These are phyloP conservation scores for Aegle marmelos DNA, from an alignment of 345 rosid species.

Conservation along the genomic window DNA sequence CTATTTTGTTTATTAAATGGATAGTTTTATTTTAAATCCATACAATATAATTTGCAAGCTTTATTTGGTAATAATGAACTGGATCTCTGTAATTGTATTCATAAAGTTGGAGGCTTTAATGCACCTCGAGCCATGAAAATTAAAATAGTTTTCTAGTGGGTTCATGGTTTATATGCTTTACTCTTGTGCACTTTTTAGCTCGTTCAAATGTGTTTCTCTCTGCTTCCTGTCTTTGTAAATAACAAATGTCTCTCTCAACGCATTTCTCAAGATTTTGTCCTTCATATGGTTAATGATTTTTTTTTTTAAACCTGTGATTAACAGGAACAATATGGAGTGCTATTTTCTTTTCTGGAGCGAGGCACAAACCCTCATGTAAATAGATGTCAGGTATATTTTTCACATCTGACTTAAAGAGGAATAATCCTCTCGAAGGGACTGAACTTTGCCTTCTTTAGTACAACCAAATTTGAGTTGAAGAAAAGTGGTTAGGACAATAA, in stretches of 20 bases:
- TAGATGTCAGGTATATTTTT: conserved; percentile 66
- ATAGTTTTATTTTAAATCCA: not conserved
- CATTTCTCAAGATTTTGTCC: not conserved
- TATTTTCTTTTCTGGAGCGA: conserved; percentile 40
- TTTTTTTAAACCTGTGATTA: conserved; percentile 18
- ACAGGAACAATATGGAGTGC: conserved; percentile 74
- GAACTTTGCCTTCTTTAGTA: conserved; percentile 2
- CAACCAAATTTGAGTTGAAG: not conserved
- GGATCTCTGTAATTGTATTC: not conserved
- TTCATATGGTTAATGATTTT: not conserved
- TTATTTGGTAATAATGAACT: not conserved
- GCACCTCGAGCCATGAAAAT: not conserved
- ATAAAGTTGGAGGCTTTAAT: not conserved
- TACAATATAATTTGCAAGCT: not conserved
- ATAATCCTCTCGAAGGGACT: not conserved
- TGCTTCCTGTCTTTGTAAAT: not conserved
- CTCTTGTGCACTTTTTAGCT: not conserved
- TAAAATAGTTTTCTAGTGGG: not conserved
- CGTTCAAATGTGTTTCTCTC: not conserved
- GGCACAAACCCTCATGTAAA: conserved; percentile 57
- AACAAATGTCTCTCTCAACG: not conserved
- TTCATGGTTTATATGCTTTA: not conserved
- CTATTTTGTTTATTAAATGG: not conserved
- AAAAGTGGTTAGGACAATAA: not conserved
- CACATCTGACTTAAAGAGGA: not conserved